Base-by-base conservation (phyloP, 2,329 filamentous ascomycete genomes). In the Blastomyces gilchristii region DNA sequence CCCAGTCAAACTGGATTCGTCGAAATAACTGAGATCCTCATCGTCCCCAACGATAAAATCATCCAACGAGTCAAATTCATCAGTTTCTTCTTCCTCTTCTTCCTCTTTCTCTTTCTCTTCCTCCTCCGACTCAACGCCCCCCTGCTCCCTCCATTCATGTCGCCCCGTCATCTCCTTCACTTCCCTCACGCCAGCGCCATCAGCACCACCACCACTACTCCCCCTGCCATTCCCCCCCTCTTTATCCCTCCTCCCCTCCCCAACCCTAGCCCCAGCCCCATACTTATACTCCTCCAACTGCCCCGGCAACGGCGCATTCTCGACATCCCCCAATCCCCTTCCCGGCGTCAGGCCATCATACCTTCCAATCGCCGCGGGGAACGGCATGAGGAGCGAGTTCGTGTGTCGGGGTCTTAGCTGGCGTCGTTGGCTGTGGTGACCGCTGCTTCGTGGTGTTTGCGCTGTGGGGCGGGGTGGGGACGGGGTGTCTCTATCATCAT, bases 1-100 rank as follows among this genome's bases (percentile, higher is more conserved):
- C 31, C 61, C 56, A 14, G 62, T 64, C 18, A 31, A 28, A 37
- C 67, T 64, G 9, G 72, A 71, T 60, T 68, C 69, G 59, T 74
- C 72, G 64, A 72, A 67, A 41, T 69, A 75, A 63, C 74, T 77
- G 31, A 70, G 62, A 59, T 76, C 71, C 14, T 76, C 74, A 69
- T 75, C 71, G 66, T 77, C 74, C 59, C 73, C 74, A 64, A 76
- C 72, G 66, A 78, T 73, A 61, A 77, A 78, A 61, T 73, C 75
- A 37, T 76, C 73, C 43, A 77, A 66, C 52, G 75, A 78, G 63
- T 75, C 69, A 58, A 72, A 73, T 34, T 63, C 64, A 58, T 71
- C 71, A 67, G 74, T 71, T 60, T 72, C 69, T 22, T 25, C 52
- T 65, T 60, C 31, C 65, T 65, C n/a, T 66, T 65, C 41, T 7